A percentile compares a stretch with the other conserved stretches of the same genome.
These are phyloP conservation scores for Cladosporium phlei DNA, from an alignment of 2,329 filamentous ascomycete species.

Conservation along the genomic window DNA sequence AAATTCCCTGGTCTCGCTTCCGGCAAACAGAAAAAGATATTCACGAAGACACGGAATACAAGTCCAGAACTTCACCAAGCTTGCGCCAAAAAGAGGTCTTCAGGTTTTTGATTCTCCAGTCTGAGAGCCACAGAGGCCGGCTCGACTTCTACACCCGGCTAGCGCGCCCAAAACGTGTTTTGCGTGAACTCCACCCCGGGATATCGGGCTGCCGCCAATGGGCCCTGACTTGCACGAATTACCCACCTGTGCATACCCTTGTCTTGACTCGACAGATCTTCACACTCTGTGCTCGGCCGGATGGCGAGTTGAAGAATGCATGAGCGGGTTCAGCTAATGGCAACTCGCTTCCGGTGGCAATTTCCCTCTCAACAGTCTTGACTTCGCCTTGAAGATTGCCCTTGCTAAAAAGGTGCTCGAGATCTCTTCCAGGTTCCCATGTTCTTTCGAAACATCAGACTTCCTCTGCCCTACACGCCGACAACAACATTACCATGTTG, in stretches of 20 bases:
- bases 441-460: conserved; percentile 6
- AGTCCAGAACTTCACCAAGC: too few species aligned
- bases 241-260: too few species aligned
- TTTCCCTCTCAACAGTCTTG: background rate
- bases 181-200: conserved; percentile 2
- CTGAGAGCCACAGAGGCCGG: background rate
- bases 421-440: too few species aligned
- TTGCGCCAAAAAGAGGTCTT: too few species aligned
- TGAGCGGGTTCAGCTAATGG: background rate
- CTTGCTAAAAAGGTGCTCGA: conserved; percentile 6
- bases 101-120: too few species aligned
- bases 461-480: background rate
- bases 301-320: background rate
- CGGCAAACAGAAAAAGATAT: too few species aligned
- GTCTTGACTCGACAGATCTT: conserved; percentile 9
- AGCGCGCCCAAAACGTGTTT: conserved; percentile 7
- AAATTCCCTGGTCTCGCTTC: too few species aligned
- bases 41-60: too few species aligned
- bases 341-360: conserved; percentile 6
- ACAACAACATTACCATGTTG: conserved; percentile 4
- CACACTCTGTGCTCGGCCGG: conserved; percentile 1
- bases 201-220: background rate
- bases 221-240: too few species aligned
- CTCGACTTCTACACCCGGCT: conserved; percentile 2
- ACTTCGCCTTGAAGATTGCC: conserved; percentile 1